These are phyloP conservation scores for Penicillium flavigenum DNA, from an alignment of 495 filamentous ascomycete species.

Conservation along the genomic window DNA sequence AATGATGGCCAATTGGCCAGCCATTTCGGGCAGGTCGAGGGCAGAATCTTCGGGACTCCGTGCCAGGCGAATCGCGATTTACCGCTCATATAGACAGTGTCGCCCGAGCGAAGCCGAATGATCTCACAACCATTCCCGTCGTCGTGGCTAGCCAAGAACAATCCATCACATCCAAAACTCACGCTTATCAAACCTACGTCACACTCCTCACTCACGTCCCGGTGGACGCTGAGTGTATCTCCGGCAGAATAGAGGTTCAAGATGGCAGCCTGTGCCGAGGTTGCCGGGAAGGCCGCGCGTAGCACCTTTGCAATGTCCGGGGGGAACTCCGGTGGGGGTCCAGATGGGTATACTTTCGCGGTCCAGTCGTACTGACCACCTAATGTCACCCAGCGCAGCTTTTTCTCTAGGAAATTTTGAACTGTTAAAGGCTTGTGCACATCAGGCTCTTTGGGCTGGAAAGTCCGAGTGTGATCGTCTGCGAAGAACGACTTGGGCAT, in stretches of 20 bases:
- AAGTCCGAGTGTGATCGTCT: conserved; percentile 33
- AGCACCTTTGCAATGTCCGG: conserved; percentile 65
- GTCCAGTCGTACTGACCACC: conserved; percentile 97
- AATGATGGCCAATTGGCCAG: conserved; percentile 72
- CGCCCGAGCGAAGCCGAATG: conserved; percentile 72
- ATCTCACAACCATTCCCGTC: conserved; percentile 51
- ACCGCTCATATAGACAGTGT: conserved; percentile 79
- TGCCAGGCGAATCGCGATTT: conserved; percentile 87
- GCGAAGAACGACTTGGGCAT: conserved; percentile 53
- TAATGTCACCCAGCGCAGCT: conserved; percentile 88
- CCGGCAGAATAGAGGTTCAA: conserved; percentile 86
- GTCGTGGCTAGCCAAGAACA: conserved; percentile 60
- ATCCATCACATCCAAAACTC: conserved; percentile 81
- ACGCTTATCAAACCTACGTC: conserved; percentile 75
- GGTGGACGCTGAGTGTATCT: conserved; percentile 83
- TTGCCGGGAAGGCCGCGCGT: conserved; percentile 64
- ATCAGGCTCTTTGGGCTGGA: conserved; percentile 62
- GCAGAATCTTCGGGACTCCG: conserved; percentile 79
- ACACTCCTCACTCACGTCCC: conserved; percentile 83
- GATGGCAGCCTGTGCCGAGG: conserved; percentile 80
- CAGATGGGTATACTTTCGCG: conserved; percentile 69
- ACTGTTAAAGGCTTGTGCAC: conserved; percentile 70
- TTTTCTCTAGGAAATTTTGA: conserved; percentile 65
- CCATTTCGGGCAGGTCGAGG: conserved; percentile 71
- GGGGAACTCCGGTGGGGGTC: conserved; percentile 70